A percentile compares a stretch with the other conserved stretches of the same genome.
Evolutionary conservation across 495 filamentous ascomycete species (phyloP).

Genomic region (Gamarada debralockiae): DNA sequence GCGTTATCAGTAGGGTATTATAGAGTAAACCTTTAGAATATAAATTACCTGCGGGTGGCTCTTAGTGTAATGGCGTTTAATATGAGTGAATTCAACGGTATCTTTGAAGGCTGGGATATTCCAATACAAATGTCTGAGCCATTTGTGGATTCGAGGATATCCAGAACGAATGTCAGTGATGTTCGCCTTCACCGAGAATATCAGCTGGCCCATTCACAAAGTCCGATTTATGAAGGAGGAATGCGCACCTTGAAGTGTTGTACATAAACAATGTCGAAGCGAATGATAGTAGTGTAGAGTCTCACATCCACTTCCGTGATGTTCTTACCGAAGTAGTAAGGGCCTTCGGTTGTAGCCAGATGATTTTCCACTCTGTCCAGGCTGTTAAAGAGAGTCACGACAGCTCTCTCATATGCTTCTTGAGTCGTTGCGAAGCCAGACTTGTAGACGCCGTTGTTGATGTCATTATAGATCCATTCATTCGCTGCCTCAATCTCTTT

Average conservation of each 20-base stretch:
- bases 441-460: slow-evolving; percentile 46
- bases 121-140: slow-evolving; percentile 72
- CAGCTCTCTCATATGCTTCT: slow-evolving; percentile 70
- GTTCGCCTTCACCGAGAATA: slow-evolving; percentile 46
- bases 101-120: slow-evolving; percentile 63
- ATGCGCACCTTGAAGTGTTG: slow-evolving; percentile 75
- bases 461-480: slow-evolving; percentile 68
- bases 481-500: slow-evolving; percentile 69
- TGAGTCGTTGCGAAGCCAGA: slow-evolving; percentile 55
- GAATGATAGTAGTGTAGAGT: slow-evolving; percentile 72
- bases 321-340: slow-evolving; percentile 62
- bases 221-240: no score
- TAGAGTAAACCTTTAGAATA: no score
- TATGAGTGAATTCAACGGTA: slow-evolving; percentile 65
- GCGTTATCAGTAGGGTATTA: slow-evolving; percentile 27
- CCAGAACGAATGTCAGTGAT: slow-evolving; percentile 64
- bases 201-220: no score
- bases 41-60: slow-evolving; percentile 37
- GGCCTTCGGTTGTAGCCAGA: slow-evolving; percentile 43
- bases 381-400: slow-evolving; percentile 63
- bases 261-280: slow-evolving; percentile 87
- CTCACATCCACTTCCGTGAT: slow-evolving; percentile 83
- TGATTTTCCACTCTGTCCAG: slow-evolving; percentile 70
- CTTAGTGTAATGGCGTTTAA: slow-evolving; percentile 40
- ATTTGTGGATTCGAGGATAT: slow-evolving; percentile 65